Evolutionary conservation across 1,284 basidiomycete genomes (phyloP).

Genomic region (Porogramme epimiltina): DNA sequence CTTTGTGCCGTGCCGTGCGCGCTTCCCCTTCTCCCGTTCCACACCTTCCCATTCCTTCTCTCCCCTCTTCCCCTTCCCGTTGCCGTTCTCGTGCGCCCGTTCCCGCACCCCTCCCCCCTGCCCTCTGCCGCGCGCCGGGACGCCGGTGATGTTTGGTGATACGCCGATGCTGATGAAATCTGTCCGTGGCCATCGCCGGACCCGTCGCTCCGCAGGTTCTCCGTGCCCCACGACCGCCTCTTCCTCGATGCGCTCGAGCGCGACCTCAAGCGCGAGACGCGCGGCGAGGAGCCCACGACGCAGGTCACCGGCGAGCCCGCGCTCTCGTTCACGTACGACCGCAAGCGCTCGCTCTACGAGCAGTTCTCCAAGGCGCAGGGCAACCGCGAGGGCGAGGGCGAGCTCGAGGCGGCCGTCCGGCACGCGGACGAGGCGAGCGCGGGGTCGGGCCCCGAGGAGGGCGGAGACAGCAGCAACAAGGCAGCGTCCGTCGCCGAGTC

Average conservation of each 20-base stretch:
- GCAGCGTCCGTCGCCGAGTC: conserved; percentile 23
- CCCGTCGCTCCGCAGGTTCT: conserved; percentile 51
- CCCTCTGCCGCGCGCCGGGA: too few species aligned
- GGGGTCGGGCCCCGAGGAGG: conserved; percentile 6
- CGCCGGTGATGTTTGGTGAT: too few species aligned
- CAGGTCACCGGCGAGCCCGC: conserved; percentile 80
- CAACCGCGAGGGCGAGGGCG: conserved; percentile 55
- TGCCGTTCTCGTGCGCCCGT: too few species aligned
- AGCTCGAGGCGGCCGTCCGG: conserved; percentile 55
- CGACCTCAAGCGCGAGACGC: conserved; percentile 91
- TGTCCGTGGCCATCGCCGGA: background rate
- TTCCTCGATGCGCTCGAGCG: conserved; percentile 93
- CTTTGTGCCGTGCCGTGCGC: background rate
- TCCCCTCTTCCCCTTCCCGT: background rate
- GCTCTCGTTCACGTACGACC: conserved; percentile 80
- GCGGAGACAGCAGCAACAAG: conserved; percentile 31
- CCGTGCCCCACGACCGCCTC: conserved; percentile 91
- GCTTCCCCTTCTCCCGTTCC: background rate
- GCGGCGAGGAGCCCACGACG: conserved; percentile 84
- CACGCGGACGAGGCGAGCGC: conserved; percentile 40
- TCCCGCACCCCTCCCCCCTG: too few species aligned
- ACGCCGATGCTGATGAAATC: background rate
- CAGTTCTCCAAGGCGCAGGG: conserved; percentile 72
- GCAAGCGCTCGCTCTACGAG: conserved; percentile 82
- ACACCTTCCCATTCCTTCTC: background rate